Base-by-base conservation (phyloP, 2,329 filamentous ascomycete species). In the Lasiodiplodia hormozganensis region DNA sequence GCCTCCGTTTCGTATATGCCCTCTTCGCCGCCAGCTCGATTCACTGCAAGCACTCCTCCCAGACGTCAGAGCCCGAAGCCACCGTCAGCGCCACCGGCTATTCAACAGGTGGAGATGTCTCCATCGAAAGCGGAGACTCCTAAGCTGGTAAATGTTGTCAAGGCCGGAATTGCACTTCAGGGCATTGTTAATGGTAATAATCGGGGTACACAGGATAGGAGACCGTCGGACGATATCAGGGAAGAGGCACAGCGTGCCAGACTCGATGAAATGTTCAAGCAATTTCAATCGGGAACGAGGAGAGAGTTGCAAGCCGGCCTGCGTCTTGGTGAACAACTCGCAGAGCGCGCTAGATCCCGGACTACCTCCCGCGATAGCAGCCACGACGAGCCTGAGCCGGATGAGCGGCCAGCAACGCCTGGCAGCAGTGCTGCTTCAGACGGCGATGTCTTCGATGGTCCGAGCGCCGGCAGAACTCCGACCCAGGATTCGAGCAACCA, bases 271-370 rank as follows among this genome's bases (percentile, higher is more conserved):
- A 70, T 80, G 1, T 81, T 81, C 71, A 74, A 75, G 38, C 78
- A 78, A 2, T 82, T 81, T 69, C 78, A 79, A 65, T 76, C 79
- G 62, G 76, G 77, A 4, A 79, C 79, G 8, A 75, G 77, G 67
- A 75, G 74, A 68, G 77, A 81, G 53, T 71, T 81, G 14, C 79
- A 77, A 52, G 76, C 78, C 62, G 77, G 78, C 38, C 72, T 81
- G 38, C 75, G 77, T 47, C 74, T 80, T 38, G 80, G 80, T 31
- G 76, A 81, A 67, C 77, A 78, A 57, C 72, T 82, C 58, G 78
- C 78, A 25, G 52, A 68, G 65, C 72, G 76, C 38, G 69, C 60
- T 14, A 70, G 75, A 31, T 69, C 71, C 36, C 69, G 71, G 14
- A 31, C 43, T 11, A 49, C 49, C 1, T 51, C 52, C 16, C 38